phyloP scores from a whole-genome alignment of 805 yeast species.

The Nematodospora valgi region DNA sequence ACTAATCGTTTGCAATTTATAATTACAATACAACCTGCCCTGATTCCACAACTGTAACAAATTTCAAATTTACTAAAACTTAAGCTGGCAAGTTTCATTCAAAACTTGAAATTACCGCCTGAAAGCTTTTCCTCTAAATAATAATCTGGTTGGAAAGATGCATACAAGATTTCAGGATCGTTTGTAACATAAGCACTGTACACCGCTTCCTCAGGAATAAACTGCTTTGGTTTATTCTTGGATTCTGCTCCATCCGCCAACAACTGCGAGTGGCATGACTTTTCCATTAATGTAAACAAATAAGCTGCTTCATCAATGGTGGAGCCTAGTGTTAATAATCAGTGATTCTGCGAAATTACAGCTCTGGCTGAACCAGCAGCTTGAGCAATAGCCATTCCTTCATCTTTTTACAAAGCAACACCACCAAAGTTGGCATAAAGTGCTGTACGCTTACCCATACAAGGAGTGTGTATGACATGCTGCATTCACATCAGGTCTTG shows the following conservation, averaged over 20 bases:
- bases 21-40: too few species aligned
- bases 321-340: conserved; percentile 27
- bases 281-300: conserved; percentile 26
- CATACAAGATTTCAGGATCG: conserved; percentile 63
- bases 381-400: conserved; percentile 25
- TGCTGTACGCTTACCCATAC: conserved; percentile 39
- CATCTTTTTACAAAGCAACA: conserved; percentile 47
- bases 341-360: conserved; percentile 28
- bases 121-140: conserved; percentile 30
- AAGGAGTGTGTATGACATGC: conserved; percentile 39
- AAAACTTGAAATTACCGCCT: conserved; percentile 1
- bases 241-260: conserved; percentile 38
- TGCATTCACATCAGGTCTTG: conserved; percentile 35
- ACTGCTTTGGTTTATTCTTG: conserved; percentile 34
- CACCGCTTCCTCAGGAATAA: conserved; percentile 59
- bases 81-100: not conserved
- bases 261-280: conserved; percentile 24
- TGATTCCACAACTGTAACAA: too few species aligned
- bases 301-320: conserved; percentile 34
- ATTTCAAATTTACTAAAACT: too few species aligned
- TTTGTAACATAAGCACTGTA: conserved; percentile 57
- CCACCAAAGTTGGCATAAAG: conserved; percentile 76
- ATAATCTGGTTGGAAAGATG: conserved; percentile 68
- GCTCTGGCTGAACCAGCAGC: conserved; percentile 26
- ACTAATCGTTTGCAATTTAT: too few species aligned